phyloP scores from a whole-genome alignment of 2,329 filamentous ascomycete genomes.

The Nannizziopsis arthrosporioides region DNA sequence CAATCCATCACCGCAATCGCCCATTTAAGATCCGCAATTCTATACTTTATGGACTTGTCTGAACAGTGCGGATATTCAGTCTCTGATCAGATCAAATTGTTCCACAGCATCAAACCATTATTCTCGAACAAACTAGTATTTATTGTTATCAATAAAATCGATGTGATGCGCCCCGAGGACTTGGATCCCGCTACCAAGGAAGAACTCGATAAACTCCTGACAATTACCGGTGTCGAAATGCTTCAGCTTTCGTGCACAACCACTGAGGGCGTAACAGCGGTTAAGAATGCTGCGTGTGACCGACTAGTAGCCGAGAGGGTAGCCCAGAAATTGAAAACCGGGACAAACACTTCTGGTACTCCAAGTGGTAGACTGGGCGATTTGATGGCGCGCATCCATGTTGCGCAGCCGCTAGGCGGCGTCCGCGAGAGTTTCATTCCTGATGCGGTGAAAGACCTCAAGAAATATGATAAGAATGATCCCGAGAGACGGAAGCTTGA shows the following conservation, averaged over 20 bases:
- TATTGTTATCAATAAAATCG: constrained; percentile 96
- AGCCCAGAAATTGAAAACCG: constrained; percentile 84
- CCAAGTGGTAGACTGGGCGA: constrained; percentile 76
- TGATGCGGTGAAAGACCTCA: constrained; percentile 63
- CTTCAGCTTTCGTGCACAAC: constrained; percentile 92
- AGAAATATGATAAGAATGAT: constrained; percentile 84
- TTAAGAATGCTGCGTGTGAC: constrained; percentile 92
- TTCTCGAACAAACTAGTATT: constrained; percentile 98
- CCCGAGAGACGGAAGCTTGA: constrained; percentile 71
- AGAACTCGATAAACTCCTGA: constrained; percentile 66
- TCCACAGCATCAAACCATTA: constrained; percentile 90
- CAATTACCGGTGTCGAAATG: constrained; percentile 81
- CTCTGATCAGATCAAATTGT: constrained; percentile 81
- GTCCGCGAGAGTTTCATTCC: constrained; percentile 76
- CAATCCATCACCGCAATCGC: constrained; percentile 97
- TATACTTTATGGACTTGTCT: constrained; percentile 97
- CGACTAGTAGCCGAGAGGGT: constrained; percentile 85
- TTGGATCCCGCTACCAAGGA: constrained; percentile 66
- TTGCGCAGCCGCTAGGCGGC: constrained; percentile 82
- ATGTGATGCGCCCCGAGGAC: constrained; percentile 77
- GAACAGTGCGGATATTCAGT: constrained; percentile 96
- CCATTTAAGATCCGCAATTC: constrained; percentile 83
- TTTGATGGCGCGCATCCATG: constrained; percentile 87
- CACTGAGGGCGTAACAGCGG: constrained; percentile 81
- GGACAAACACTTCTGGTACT: constrained; percentile 65